Conservation (phyloP, 140 eudicot genomes). For the Stevia rebaudiana region DNA sequence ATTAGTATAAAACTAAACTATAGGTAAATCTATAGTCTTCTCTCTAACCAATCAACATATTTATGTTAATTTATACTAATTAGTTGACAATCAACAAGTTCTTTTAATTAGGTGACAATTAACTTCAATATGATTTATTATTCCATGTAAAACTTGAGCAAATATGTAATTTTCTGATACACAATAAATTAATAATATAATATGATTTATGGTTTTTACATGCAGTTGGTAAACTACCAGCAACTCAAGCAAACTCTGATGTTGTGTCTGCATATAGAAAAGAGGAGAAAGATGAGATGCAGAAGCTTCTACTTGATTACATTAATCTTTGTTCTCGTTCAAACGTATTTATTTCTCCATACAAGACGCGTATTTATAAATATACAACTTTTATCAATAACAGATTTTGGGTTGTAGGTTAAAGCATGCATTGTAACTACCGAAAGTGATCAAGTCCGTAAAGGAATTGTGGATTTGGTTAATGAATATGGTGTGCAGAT, state of each 20-base stretch:
- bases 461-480: constrained; percentile 60
- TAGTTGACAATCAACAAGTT: too few species aligned
- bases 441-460: constrained; percentile 55
- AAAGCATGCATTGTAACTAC: constrained; percentile 42
- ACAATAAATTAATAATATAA: too few species aligned
- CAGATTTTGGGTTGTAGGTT: constrained; percentile 38
- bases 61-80: too few species aligned
- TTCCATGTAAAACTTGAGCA: too few species aligned
- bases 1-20: too few species aligned
- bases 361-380: not conserved
- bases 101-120: too few species aligned
- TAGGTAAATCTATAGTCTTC: too few species aligned
- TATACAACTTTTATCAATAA: not conserved
- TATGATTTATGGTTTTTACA: constrained; percentile 13
- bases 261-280: constrained; percentile 66
- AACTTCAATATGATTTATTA: too few species aligned
- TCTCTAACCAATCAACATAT: constrained; percentile 7
- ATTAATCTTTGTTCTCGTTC: constrained; percentile 44
- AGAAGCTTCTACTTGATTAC: constrained; percentile 49
- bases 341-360: constrained; percentile 35
- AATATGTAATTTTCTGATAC: not conserved
- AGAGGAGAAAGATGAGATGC: constrained; percentile 47
- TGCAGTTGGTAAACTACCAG: constrained; percentile 91
- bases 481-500: constrained; percentile 40
- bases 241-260: constrained; percentile 54